These are phyloP conservation scores for Lineolata rhizophorae DNA, from an alignment of 495 filamentous ascomycete genomes.

Conservation along the genomic window DNA sequence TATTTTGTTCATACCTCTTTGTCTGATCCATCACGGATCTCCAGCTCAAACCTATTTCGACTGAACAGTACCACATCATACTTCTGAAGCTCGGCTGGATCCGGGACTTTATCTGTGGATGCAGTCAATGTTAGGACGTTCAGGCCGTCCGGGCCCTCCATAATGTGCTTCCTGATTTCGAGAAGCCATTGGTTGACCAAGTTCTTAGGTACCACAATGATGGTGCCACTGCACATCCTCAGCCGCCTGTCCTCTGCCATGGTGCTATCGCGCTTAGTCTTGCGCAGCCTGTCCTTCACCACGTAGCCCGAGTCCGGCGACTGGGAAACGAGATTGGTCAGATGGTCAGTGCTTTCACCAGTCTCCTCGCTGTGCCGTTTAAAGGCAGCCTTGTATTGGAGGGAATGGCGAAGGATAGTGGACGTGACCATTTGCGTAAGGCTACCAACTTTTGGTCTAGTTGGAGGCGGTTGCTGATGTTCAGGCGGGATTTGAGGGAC, in stretches of 20 bases:
- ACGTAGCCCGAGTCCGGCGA: too few species aligned
- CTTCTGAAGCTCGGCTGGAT: conserved; percentile 30
- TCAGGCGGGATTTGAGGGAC: conserved; percentile 41
- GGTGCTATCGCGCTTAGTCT: conserved; percentile 16
- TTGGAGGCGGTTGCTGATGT: conserved; percentile 25
- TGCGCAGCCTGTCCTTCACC: too few species aligned
- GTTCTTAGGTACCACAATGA: conserved; percentile 49
- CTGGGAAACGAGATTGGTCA: too few species aligned
- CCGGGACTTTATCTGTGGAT: conserved; percentile 31
- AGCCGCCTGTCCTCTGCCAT: conserved; percentile 26
- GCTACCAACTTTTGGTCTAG: conserved; percentile 25
- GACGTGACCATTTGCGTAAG: conserved; percentile 54
- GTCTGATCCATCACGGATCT: conserved; percentile 21
- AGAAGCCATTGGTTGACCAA: conserved; percentile 46
- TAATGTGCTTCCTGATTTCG: conserved; percentile 49
- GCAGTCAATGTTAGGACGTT: conserved; percentile 36
- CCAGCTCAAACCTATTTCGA: conserved; percentile 45
- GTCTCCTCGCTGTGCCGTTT: conserved; percentile 14
- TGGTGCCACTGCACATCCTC: conserved; percentile 40
- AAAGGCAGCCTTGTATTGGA: conserved; percentile 48
- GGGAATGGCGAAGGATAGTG: conserved; percentile 34
- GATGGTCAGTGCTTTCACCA: too few species aligned
- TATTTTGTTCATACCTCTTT: too few species aligned
- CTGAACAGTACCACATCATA: conserved; percentile 72
- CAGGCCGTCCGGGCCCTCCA: conserved; percentile 22